These are phyloP conservation scores for Cryptomeria japonica DNA, from an alignment of 75 land plant species.

Conservation along the genomic window DNA sequence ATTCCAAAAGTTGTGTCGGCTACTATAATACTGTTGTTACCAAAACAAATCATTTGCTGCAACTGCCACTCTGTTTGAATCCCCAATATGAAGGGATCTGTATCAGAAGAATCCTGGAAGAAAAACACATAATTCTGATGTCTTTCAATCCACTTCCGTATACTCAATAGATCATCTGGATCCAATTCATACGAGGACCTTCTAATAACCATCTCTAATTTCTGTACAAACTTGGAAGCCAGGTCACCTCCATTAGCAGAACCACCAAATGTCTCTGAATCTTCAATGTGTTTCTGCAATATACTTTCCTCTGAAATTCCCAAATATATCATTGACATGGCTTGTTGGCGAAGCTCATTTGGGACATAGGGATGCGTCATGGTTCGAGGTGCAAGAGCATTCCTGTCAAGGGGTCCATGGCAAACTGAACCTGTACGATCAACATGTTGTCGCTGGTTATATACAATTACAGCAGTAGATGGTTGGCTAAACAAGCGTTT, in stretches of 20 bases:
- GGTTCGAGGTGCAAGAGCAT: constrained; percentile 77
- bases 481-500: constrained; percentile 77
- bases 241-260: constrained; percentile 38
- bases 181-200: constrained; percentile 75
- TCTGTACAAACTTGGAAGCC: constrained; percentile 71
- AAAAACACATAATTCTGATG: constrained; percentile 64
- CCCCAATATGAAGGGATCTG: constrained; percentile 68
- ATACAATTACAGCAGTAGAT: constrained; percentile 62
- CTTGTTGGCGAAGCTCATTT: constrained; percentile 70
- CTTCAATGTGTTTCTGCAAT: constrained; percentile 64
- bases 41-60: constrained; percentile 80
- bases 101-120: constrained; percentile 61
- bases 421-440: constrained; percentile 74
- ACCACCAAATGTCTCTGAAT: constrained; percentile 61
- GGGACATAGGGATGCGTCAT: constrained; percentile 62
- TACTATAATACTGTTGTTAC: constrained; percentile 65
- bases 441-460: constrained; percentile 67
- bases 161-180: constrained; percentile 69
- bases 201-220: constrained; percentile 67
- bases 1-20: constrained; percentile 78
- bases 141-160: constrained; percentile 64
- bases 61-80: constrained; percentile 91
- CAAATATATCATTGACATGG: constrained; percentile 78
- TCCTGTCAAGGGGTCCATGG: constrained; percentile 79
- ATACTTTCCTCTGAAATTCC: constrained; percentile 71